Evolutionary conservation across 108 stramenopile genomes (phyloP), one percentile per base, ranked within the genome.

Genomic region (Cyclotella kingstonii): DNA sequence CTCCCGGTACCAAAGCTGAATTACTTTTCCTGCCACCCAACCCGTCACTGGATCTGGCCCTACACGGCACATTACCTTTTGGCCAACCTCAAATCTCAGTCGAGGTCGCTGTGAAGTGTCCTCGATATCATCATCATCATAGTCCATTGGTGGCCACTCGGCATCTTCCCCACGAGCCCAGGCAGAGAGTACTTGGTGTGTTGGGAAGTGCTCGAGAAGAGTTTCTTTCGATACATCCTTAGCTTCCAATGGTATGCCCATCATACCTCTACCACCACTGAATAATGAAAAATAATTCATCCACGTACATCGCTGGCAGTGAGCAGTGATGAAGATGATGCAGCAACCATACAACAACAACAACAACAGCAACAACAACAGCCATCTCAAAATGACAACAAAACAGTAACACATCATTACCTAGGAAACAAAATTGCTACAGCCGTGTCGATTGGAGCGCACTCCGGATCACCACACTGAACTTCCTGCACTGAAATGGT

Each of bases 1-100:
- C 71, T 96, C 95, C 39, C 87, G 57, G 56, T 96, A 96, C 90
- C 89, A 94, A 11, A 89, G 75, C 69, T 78, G 65, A 14, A 77
- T 63, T 18, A 96, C 73, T 15, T 23, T 54, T 21, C 95, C 95
- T 21, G 81, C 66, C n/a, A 81, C 85, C 95, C 95, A 96, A 30
- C 87, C 92, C 14, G 67, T 93, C 15, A 82, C 81, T 10, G 84
- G 81, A 75, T 91, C 84, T 1, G 87, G 77, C 19, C 95, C 95
- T 26, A 96, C 84, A 4, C 93, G 85, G 70, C 95, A 96, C 23
- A 83, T 57, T 10, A 96, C 95, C 18, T 56, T 38, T 7, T 77
- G 63, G 0, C 93, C 95, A 27, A 94, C 73, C 8, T 59, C 52
- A 60, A 96, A 96, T 60, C 95, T 78, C 27, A 94, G 60, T 38